These are phyloP conservation scores for Fragaria nilgerrensis DNA, from an alignment of 306 rosid genomes.

Conservation along the genomic window DNA sequence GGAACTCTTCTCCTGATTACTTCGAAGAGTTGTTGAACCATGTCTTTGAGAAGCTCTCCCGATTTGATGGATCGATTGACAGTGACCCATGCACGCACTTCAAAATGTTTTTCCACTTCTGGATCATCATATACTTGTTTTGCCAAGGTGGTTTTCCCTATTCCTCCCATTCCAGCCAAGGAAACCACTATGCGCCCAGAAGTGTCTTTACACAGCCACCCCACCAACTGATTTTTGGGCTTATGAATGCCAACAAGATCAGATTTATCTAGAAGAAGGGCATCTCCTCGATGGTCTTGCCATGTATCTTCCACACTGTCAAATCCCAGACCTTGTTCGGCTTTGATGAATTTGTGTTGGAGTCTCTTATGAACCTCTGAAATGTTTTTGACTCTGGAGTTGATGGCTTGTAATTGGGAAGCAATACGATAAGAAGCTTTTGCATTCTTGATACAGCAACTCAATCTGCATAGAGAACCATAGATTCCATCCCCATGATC, in stretches of 20 bases:
- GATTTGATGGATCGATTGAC: slow-evolving; percentile 43
- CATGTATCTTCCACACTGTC: slow-evolving; percentile 31
- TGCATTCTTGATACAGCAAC: slow-evolving; percentile 32
- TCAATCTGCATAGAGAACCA: slow-evolving; percentile 17
- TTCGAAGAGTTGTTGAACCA: slow-evolving; percentile 38
- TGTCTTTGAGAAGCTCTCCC: slow-evolving; percentile 53
- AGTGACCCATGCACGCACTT: slow-evolving; percentile 51
- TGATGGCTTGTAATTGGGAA: slow-evolving; percentile 23
- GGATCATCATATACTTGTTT: slow-evolving; percentile 63
- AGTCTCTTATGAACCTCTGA: slow-evolving; percentile 30
- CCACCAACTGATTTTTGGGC: slow-evolving; percentile 38
- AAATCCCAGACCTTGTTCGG: slow-evolving; percentile 32
- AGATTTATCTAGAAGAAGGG: slow-evolving; percentile 53
- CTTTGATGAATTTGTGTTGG: slow-evolving; percentile 21
- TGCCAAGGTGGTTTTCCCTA: slow-evolving; percentile 68
- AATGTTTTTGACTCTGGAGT: slow-evolving; percentile 23
- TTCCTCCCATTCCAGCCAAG: slow-evolving; percentile 60
- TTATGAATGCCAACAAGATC: slow-evolving; percentile 60
- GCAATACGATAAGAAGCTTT: slow-evolving; percentile 29
- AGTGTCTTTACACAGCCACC: slow-evolving; percentile 34
- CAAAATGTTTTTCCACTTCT: slow-evolving; percentile 48
- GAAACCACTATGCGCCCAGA: slow-evolving; percentile 45
- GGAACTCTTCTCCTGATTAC: slow-evolving; percentile 31
- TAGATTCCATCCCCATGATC: slow-evolving; percentile 21
- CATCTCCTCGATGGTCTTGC: slow-evolving; percentile 51